These are phyloP conservation scores for Moniliella sp. DNA, from an alignment of 1,284 basidiomycete genomes.

Conservation along the genomic window DNA sequence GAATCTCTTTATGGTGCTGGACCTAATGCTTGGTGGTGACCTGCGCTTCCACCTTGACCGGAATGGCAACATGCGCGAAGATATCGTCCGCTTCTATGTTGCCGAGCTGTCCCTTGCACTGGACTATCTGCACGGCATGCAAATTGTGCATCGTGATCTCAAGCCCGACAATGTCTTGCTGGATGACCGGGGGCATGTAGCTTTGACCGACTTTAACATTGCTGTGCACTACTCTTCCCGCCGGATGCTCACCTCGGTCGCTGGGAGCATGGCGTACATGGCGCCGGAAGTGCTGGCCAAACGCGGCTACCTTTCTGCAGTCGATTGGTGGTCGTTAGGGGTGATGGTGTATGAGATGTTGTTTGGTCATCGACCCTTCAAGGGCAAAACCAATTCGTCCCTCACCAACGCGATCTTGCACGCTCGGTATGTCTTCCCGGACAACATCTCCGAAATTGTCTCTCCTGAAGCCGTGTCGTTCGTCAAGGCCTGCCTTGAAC, in stretches of 20 bases:
- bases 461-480: conserved; percentile 12
- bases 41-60: conserved; percentile 77
- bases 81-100: conserved; percentile 65
- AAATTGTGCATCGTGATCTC: conserved; percentile 72
- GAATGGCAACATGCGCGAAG: conserved; percentile 52
- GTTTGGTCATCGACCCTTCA: conserved; percentile 21
- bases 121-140: conserved; percentile 67
- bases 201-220: conserved; percentile 93
- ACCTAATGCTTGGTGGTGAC: conserved; percentile 87
- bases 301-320: conserved; percentile 18
- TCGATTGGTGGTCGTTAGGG: conserved; percentile 26
- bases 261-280: conserved; percentile 84
- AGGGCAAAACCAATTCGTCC: conserved; percentile 23
- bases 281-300: conserved; percentile 30
- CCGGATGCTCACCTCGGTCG: conserved; percentile 66
- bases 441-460: conserved; percentile 22
- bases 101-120: conserved; percentile 67
- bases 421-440: conserved; percentile 20
- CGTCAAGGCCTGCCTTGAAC: conserved; percentile 44
- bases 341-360: conserved; percentile 23
- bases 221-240: conserved; percentile 83
- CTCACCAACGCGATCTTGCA: conserved; percentile 22
- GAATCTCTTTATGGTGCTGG: conserved; percentile 89
- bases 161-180: conserved; percentile 93
- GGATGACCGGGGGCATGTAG: conserved; percentile 74